phyloP scores from a whole-genome alignment of 225 moss, liverwort and hornwort species.

The Asterella californica region DNA sequence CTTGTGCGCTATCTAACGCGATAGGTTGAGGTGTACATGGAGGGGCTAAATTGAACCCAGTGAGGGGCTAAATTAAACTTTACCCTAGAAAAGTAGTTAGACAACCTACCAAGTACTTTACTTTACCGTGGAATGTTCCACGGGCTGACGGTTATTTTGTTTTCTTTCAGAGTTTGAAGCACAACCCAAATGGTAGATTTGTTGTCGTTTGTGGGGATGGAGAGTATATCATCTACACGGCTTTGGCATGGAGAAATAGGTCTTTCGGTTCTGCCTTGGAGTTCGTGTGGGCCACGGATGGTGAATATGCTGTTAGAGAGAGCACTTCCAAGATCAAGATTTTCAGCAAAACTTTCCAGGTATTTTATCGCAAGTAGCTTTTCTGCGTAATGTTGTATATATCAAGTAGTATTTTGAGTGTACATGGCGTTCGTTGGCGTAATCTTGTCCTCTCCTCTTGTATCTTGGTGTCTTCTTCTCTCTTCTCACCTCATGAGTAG shows the following conservation, averaged over 20 bases:
- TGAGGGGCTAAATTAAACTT: background rate
- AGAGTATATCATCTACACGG: slow-evolving; percentile 94
- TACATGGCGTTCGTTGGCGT: background rate
- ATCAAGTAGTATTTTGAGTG: background rate
- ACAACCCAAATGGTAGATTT: slow-evolving; percentile 93
- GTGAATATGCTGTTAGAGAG: slow-evolving; percentile 89
- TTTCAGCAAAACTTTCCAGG: slow-evolving; percentile 90
- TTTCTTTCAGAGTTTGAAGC: slow-evolving; percentile 72
- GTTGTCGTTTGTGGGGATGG: slow-evolving; percentile 95
- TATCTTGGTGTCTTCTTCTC: background rate
- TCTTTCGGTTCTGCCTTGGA: slow-evolving; percentile 90
- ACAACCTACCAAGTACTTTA: no score
- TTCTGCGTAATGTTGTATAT: background rate
- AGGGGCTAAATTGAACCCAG: background rate
- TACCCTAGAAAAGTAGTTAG: no score
- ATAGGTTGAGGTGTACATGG: background rate
- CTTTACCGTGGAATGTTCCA: background rate
- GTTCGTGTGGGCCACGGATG: slow-evolving; percentile 83
- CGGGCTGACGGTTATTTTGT: background rate
- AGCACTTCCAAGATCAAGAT: slow-evolving; percentile 94
- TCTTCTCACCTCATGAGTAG: background rate
- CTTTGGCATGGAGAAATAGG: slow-evolving; percentile 90
- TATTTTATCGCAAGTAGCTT: slow-evolving; percentile 15
- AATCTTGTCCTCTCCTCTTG: background rate
- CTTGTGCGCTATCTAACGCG: background rate